Evolutionary conservation across 2,329 filamentous ascomycete species (phyloP), one percentile per base, ranked within the genome.

Genomic region (Diaporthe nobilis): DNA sequence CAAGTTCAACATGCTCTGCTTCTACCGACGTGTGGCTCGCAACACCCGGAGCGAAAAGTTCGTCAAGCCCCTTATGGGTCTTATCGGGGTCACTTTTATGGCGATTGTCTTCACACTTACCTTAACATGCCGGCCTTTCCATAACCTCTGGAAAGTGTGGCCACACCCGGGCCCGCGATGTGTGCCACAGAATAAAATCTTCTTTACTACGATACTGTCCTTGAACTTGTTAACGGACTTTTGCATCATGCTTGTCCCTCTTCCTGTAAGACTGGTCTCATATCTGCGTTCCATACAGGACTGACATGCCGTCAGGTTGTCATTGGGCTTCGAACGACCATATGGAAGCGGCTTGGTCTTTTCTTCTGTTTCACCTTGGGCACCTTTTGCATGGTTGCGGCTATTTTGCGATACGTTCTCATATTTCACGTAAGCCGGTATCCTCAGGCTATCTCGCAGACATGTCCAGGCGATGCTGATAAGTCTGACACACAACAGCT

Each of bases 1-100:
- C 57, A 60, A 60, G 34, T 60, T 60, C 34, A 60, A 60, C 57
- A 60, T 60, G 57, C 31, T 60, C 57, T 60, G 57, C 57, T 60
- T 60, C 31, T 60, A 39, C 10, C 57, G 31, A 37, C 57, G 57
- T n/a, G 57, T 60, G 31, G 57, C 39, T n/a, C 57, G 57, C 20
- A 60, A 60, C 20, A 60, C 57, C 4, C n/a, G 17, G 31, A 60
- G 31, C 57, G 57, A 60, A 60, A 60, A 37, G 31, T 60, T 60
- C 34, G 57, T 60, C 57, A 60, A 39, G 57, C 57, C 57, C 20
- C 20, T 60, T 1, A 60, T 60, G 57, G 57, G 31, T 7, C 8
- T 60, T 13, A 39, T 60, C 9, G 57, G 57, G 57, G 20, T 60
- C 17, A 60, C 57, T 9, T 39, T 60, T 5, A 13, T 60, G 9